phyloP scores from a whole-genome alignment of 2,329 filamentous ascomycete genomes.

The Cladosporium phlei region DNA sequence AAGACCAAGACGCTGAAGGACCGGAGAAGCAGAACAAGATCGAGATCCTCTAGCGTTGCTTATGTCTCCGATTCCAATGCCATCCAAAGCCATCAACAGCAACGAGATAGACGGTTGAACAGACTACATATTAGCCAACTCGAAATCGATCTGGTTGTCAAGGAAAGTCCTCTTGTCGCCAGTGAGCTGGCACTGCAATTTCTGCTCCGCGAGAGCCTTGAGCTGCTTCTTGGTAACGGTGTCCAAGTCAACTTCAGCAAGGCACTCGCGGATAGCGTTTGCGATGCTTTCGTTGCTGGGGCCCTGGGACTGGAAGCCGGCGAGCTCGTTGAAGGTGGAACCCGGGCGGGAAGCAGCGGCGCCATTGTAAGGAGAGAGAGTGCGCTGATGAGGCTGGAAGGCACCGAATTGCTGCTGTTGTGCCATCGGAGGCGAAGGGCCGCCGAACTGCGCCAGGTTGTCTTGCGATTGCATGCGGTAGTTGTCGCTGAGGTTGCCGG shows the following conservation, averaged over 20 bases:
- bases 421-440: slow-evolving; percentile 20
- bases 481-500: slow-evolving; percentile 52
- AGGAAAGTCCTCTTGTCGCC: slow-evolving; percentile 86
- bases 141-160: slow-evolving; percentile 86
- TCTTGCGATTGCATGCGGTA: slow-evolving; percentile 29
- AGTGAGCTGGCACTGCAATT: slow-evolving; percentile 79
- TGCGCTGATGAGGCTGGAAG: slow-evolving; percentile 13
- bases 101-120: neutral
- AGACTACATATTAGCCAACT: slow-evolving; percentile 81
- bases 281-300: slow-evolving; percentile 77
- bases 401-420: slow-evolving; percentile 16
- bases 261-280: slow-evolving; percentile 75
- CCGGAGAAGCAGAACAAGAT: no score
- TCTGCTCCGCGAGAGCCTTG: slow-evolving; percentile 81
- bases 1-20: no score
- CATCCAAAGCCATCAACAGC: neutral
- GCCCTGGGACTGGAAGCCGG: slow-evolving; percentile 57
- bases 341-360: slow-evolving; percentile 17
- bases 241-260: slow-evolving; percentile 86
- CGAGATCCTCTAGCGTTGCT: no score
- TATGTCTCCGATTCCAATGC: no score
- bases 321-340: slow-evolving; percentile 24
- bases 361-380: slow-evolving; percentile 19
- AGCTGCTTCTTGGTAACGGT: slow-evolving; percentile 97
- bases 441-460: slow-evolving; percentile 35